Conservation (phyloP, 2,329 filamentous ascomycete species). For the Xylariales sp. region DNA sequence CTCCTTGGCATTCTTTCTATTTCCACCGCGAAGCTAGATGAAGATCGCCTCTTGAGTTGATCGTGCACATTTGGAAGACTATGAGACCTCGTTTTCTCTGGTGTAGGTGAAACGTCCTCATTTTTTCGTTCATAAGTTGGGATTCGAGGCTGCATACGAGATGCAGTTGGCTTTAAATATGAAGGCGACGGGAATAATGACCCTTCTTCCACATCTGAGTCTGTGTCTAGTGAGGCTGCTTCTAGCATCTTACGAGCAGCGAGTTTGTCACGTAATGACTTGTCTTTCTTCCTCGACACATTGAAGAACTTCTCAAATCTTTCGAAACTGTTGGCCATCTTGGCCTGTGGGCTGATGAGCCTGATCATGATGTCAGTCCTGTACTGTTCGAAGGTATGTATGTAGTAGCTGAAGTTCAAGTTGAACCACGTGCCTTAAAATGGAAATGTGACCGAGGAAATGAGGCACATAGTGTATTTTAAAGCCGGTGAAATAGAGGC, state of each 20-base stretch:
- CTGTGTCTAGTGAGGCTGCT: constrained; percentile 8
- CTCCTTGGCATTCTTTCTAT: constrained; percentile 1
- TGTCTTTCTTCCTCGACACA: constrained; percentile 32
- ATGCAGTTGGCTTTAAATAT: constrained; percentile 51
- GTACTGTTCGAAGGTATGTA: too few relatives aligned
- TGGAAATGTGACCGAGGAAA: too few relatives aligned
- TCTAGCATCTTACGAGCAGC: constrained; percentile 9
- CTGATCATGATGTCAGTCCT: too few relatives aligned
- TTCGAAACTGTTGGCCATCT: constrained; percentile 45
- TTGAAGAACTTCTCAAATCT: constrained; percentile 47
- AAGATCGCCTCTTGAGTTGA: constrained; percentile 15
- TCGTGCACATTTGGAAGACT: constrained; percentile 17
- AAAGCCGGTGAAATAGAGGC: too few relatives aligned
- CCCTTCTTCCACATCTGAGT: constrained; percentile 3
- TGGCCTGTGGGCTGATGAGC: constrained; percentile 9
- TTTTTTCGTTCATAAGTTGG: constrained; percentile 23
- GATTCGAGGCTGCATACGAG: constrained; percentile 53
- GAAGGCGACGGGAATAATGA: constrained; percentile 23
- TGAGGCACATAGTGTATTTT: too few relatives aligned
- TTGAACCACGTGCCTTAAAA: too few relatives aligned
- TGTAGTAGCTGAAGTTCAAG: too few relatives aligned
- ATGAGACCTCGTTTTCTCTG: too few relatives aligned
- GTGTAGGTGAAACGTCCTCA: too few relatives aligned
- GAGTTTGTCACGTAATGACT: constrained; percentile 8
- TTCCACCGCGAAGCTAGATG: constrained; percentile 7